phyloP scores from a whole-genome alignment of 2,329 filamentous ascomycete species.

The Penicillium freii region DNA sequence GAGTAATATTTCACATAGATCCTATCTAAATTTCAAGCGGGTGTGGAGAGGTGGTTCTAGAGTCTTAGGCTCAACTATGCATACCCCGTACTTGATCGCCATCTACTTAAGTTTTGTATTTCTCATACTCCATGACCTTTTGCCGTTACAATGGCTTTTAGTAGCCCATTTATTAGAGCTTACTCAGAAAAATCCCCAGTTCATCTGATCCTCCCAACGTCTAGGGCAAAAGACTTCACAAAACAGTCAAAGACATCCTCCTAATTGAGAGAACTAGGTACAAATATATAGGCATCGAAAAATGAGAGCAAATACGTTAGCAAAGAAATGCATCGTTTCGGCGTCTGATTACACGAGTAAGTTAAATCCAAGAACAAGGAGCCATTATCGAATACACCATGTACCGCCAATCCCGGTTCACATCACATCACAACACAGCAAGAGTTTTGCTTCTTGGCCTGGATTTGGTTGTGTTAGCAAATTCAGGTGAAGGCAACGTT shows the following conservation, averaged over 20 bases:
- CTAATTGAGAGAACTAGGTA: not conserved
- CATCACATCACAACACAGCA: constrained; percentile 72
- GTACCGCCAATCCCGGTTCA: constrained; percentile 31
- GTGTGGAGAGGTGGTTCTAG: not conserved
- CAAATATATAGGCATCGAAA: not conserved
- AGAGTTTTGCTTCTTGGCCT: constrained; percentile 78
- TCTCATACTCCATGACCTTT: too few relatives aligned
- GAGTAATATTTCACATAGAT: too few relatives aligned
- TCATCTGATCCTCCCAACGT: not conserved
- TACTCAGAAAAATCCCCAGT: not conserved
- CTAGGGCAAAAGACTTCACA: not conserved
- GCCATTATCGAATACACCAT: not conserved
- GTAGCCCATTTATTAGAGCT: not conserved
- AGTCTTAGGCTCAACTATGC: not conserved
- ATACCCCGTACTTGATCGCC: not conserved
- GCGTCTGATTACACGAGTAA: constrained; percentile 18
- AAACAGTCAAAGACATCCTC: not conserved
- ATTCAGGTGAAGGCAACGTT: not conserved
- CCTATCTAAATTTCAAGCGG: too few relatives aligned
- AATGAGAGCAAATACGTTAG: not conserved
- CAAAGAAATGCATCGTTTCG: constrained; percentile 8
- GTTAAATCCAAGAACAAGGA: constrained; percentile 8
- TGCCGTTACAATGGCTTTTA: too few relatives aligned
- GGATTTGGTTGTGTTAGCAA: constrained; percentile 16
- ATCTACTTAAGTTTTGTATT: not conserved